phyloP scores from a whole-genome alignment of 2,329 filamentous ascomycete species.

The Stagonosporopsis chrysanthemi region DNA sequence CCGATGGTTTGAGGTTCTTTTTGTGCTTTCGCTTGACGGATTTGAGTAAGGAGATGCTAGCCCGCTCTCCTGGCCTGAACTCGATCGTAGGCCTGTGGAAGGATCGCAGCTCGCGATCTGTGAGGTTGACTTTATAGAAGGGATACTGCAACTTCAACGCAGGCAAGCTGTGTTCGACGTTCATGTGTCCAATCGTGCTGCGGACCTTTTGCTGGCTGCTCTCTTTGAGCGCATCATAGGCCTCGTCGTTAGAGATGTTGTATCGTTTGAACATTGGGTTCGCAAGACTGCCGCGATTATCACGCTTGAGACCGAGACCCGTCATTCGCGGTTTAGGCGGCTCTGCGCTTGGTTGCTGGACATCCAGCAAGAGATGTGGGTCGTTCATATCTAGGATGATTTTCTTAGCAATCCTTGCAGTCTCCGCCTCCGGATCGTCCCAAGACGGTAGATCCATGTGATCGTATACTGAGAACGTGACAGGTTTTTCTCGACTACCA shows the following conservation, averaged over 20 bases:
- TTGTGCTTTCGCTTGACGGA: conserved; percentile 77
- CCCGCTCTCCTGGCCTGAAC: conserved; percentile 73
- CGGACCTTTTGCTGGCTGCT: conserved; percentile 97
- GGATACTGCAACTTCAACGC: conserved; percentile 92
- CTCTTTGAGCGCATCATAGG: conserved; percentile 94
- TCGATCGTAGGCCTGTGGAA: conserved; percentile 84
- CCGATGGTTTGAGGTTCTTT: conserved; percentile 78
- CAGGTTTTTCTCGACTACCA: conserved; percentile 36
- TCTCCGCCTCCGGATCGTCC: conserved; percentile 79
- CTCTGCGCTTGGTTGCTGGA: conserved; percentile 70
- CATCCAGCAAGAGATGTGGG: conserved; percentile 83
- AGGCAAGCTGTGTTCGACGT: conserved; percentile 93
- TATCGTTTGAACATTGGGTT: conserved; percentile 82
- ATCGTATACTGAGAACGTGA: conserved; percentile 48
- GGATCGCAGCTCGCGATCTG: conserved; percentile 74
- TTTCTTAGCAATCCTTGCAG: conserved; percentile 75
- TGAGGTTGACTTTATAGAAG: conserved; percentile 89
- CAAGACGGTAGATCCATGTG: conserved; percentile 65
- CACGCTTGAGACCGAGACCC: conserved; percentile 67
- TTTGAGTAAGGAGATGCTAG: conserved; percentile 76
- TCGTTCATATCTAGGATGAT: conserved; percentile 89
- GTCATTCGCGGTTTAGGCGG: conserved; percentile 63
- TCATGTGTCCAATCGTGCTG: conserved; percentile 86
- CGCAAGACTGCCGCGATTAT: conserved; percentile 72
- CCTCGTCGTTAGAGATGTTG: conserved; percentile 95